Percentiles rank a stretch among this genome's conserved stretches.
Conservation (phyloP, 1,139 yeast genomes). For the Spathaspora jeffriesii region DNA sequence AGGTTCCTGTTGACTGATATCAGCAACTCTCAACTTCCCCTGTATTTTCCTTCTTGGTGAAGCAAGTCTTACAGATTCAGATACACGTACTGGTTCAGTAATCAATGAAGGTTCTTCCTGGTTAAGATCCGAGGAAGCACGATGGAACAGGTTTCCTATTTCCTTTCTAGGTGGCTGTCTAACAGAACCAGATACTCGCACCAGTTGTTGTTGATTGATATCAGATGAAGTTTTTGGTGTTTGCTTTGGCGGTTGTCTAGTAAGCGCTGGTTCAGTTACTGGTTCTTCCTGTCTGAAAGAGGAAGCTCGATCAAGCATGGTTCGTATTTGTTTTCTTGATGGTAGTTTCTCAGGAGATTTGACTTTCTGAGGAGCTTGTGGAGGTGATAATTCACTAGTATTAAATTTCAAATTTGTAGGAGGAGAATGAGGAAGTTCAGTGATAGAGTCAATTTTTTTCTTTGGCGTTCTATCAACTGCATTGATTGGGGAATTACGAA, state of each 20-base stretch:
- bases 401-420: conserved; percentile 9
- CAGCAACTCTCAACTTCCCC: too few species aligned
- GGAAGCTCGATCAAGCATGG: background rate
- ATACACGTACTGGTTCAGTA: too few species aligned
- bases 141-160: background rate
- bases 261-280: too few species aligned
- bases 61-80: too few species aligned
- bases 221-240: background rate
- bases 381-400: background rate
- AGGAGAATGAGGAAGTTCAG: conserved; percentile 8
- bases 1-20: too few species aligned
- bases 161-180: background rate
- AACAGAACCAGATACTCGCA: background rate
- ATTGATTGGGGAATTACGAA: conserved; percentile 3
- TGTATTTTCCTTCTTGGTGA: too few species aligned
- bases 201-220: background rate
- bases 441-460: conserved; percentile 2
- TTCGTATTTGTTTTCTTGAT: background rate
- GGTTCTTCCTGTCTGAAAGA: too few species aligned
- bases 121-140: background rate
- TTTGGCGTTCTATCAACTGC: conserved; percentile 3
- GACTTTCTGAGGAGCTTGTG: background rate
- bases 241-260: background rate
- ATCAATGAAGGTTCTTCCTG: background rate
- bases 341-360: too few species aligned